A percentile compares a stretch with the other conserved stretches of the same genome.
Evolutionary conservation across 2,329 filamentous ascomycete species (phyloP).

Genomic region (Talaromyces sp.): DNA sequence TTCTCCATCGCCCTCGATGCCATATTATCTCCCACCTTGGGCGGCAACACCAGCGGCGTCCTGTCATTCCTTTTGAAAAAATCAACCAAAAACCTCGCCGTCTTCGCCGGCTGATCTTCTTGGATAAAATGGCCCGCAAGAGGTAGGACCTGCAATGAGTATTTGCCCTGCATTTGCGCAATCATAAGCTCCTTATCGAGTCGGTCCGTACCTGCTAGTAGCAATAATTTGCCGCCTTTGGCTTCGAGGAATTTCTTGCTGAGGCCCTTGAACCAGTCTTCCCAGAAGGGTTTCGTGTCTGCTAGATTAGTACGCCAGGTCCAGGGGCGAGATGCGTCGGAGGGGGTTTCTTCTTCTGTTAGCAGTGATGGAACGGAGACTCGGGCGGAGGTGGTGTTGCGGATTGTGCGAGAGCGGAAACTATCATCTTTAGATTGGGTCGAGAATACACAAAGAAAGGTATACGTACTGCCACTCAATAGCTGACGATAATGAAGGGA

Average conservation of each 20-base stretch:
- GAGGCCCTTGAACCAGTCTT: constrained; percentile 85
- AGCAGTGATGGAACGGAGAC: constrained; percentile 83
- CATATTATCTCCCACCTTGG: constrained; percentile 77
- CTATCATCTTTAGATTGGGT: constrained; percentile 26
- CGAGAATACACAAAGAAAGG: not conserved
- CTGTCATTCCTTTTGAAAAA: constrained; percentile 92
- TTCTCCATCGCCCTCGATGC: constrained; percentile 42
- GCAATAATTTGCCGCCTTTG: constrained; percentile 75
- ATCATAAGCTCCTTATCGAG: constrained; percentile 91
- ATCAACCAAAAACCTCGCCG: constrained; percentile 77
- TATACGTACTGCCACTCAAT: constrained; percentile 79
- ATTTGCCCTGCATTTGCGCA: constrained; percentile 98
- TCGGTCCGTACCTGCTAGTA: constrained; percentile 85
- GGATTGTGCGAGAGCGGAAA: constrained; percentile 78
- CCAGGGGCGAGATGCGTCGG: constrained; percentile 56
- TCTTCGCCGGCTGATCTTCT: constrained; percentile 89
- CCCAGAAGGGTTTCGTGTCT: constrained; percentile 86
- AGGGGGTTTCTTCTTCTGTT: constrained; percentile 40
- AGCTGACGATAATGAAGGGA: constrained; percentile 71
- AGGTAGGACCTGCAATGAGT: constrained; percentile 89
- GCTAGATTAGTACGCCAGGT: constrained; percentile 82
- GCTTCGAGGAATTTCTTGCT: constrained; percentile 83
- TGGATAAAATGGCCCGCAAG: constrained; percentile 96
- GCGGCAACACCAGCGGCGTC: constrained; percentile 77
- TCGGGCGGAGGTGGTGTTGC: constrained; percentile 77